Percentiles rank a stretch among this genome's conserved stretches.
Evolutionary conservation across 768 basidiomycete genomes (phyloP).

Genomic region (Trametes maxima): DNA sequence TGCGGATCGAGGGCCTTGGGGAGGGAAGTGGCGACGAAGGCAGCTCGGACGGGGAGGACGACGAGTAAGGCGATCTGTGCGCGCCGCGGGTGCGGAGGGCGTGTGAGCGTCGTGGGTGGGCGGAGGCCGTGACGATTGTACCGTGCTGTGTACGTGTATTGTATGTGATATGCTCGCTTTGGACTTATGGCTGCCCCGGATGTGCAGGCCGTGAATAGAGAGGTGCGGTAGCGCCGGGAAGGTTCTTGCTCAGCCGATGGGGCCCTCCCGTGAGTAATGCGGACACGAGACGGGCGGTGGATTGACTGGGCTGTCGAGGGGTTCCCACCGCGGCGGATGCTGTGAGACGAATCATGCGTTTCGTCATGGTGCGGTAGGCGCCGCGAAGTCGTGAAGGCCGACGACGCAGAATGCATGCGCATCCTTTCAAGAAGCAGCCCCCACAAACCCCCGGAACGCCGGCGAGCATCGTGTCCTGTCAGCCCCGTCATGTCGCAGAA

Average conservation of each 20-base stretch:
- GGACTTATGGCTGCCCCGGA: background rate
- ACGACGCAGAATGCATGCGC: background rate
- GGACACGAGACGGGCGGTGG: no score
- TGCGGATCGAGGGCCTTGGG: constrained; percentile 58
- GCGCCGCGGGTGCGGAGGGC: background rate
- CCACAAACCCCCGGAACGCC: background rate
- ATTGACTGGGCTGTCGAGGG: no score
- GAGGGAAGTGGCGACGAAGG: constrained; percentile 31
- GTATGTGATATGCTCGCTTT: constrained; percentile 4
- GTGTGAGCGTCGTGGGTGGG: background rate
- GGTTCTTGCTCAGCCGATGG: background rate
- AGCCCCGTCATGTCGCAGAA: background rate
- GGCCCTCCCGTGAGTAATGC: no score
- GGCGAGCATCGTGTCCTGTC: constrained; percentile 5
- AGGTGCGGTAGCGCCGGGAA: background rate
- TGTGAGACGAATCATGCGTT: no score
- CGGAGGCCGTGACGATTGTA: background rate
- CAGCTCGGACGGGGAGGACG: constrained; percentile 32
- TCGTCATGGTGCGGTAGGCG: no score
- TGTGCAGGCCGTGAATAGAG: background rate
- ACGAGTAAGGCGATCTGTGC: constrained; percentile 28
- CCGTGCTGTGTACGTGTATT: constrained; percentile 14
- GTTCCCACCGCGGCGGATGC: no score
- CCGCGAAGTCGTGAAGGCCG: background rate
- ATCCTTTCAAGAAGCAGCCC: background rate